Percentiles rank a stretch among this genome's conserved stretches.
phyloP scores from a whole-genome alignment of 2,329 filamentous ascomycete species.

The Colletotrichum trifolii region DNA sequence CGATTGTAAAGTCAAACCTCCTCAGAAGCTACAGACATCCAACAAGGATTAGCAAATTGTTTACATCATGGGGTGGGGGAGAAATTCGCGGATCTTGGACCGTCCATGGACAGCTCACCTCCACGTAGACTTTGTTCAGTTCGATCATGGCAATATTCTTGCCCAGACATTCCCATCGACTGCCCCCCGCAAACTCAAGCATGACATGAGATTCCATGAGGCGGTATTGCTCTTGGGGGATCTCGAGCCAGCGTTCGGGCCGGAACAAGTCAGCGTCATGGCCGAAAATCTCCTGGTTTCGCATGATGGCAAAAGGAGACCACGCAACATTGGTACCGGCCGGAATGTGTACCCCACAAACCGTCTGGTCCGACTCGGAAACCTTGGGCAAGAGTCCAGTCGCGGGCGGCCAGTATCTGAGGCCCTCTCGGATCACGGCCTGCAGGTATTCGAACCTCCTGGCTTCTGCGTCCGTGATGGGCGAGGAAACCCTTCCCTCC shows the following conservation, averaged over 20 bases:
- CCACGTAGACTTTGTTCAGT: conserved; percentile 52
- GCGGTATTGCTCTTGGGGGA: conserved; percentile 42
- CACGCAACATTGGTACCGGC: conserved; percentile 45
- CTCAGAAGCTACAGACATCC: conserved; percentile 38
- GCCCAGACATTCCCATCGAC: conserved; percentile 52
- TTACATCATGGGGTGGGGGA: not conserved
- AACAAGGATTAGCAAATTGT: not conserved
- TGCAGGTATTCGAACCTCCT: conserved; percentile 54
- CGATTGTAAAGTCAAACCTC: conserved; percentile 40
- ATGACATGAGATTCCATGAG: conserved; percentile 49
- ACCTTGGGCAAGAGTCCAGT: conserved; percentile 50
- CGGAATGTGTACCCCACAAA: conserved; percentile 46
- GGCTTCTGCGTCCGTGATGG: conserved; percentile 48
- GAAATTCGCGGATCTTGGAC: not conserved
- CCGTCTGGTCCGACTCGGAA: conserved; percentile 49
- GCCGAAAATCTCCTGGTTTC: conserved; percentile 48
- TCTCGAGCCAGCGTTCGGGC: conserved; percentile 52
- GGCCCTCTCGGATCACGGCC: conserved; percentile 61
- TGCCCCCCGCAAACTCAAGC: conserved; percentile 52
- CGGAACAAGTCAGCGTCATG: conserved; percentile 47
- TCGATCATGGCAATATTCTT: conserved; percentile 51
- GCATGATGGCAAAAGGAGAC: conserved; percentile 48
- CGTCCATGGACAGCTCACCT: conserved; percentile 44
- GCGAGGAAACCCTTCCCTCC: conserved; percentile 40
- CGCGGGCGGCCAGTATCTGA: conserved; percentile 50